phyloP scores from a whole-genome alignment of 495 filamentous ascomycete species.

The Ascodesmis nigricans region DNA sequence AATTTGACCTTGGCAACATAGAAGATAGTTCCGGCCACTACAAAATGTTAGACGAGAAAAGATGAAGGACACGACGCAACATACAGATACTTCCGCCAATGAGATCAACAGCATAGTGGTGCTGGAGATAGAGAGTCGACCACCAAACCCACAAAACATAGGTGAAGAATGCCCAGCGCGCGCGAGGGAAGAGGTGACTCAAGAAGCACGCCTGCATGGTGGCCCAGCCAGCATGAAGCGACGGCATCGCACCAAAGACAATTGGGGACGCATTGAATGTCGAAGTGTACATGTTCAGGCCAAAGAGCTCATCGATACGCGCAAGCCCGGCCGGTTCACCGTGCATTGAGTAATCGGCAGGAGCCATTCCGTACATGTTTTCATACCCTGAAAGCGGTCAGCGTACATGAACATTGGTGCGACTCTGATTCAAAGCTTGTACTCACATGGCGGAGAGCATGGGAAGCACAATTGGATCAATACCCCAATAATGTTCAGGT shows the following conservation, averaged over 20 bases:
- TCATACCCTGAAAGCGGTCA: constrained; percentile 41
- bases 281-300: constrained; percentile 78
- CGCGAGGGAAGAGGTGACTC: constrained; percentile 63
- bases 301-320: constrained; percentile 70
- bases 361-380: constrained; percentile 64
- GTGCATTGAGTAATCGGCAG: constrained; percentile 74
- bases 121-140: constrained; percentile 89
- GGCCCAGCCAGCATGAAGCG: constrained; percentile 65
- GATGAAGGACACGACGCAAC: constrained; percentile 11
- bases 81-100: constrained; percentile 55
- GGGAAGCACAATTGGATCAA: constrained; percentile 71
- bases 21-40: constrained; percentile 52
- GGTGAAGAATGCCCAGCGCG: constrained; percentile 49
- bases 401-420: background rate
- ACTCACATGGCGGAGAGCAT: constrained; percentile 62
- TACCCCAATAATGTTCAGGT: constrained; percentile 74
- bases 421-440: background rate
- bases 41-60: constrained; percentile 2
- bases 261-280: constrained; percentile 70
- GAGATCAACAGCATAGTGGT: constrained; percentile 88
- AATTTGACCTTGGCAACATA: constrained; percentile 59
- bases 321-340: constrained; percentile 74
- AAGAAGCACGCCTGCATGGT: constrained; percentile 83
- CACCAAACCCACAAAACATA: constrained; percentile 90
- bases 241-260: constrained; percentile 88